A percentile compares a stretch with the other conserved stretches of the same genome.
Conservation (phyloP, 768 basidiomycete species). For the Tulasnella calospora region DNA sequence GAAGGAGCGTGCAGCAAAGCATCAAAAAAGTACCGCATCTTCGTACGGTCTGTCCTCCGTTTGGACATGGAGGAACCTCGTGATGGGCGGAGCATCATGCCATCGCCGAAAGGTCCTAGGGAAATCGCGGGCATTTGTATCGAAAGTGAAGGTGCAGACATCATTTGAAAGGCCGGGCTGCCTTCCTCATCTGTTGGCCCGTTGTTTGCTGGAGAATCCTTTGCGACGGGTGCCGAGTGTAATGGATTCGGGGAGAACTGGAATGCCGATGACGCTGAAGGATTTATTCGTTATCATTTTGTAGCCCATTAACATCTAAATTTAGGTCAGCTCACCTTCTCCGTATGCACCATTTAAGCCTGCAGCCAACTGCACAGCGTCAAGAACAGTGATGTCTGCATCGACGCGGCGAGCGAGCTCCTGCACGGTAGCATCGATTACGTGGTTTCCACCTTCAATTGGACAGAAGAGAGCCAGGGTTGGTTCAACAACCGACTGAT, state of each 20-base stretch:
- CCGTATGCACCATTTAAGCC: constrained; percentile 87
- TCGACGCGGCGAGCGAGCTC: constrained; percentile 68
- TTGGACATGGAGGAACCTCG: not conserved
- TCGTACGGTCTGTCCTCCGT: not conserved
- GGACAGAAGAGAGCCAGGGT: constrained; percentile 85
- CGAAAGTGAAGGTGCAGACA: constrained; percentile 14
- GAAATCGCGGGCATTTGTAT: constrained; percentile 1
- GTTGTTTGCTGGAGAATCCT: not conserved
- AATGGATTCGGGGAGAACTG: constrained; percentile 70
- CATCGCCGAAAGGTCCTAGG: not conserved
- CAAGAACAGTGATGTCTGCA: constrained; percentile 79
- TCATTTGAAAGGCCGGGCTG: constrained; percentile 40
- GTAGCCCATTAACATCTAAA: constrained; percentile 32
- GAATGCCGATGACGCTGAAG: constrained; percentile 60
- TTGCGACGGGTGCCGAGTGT: constrained; percentile 49
- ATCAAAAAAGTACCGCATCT: constrained; percentile 64
- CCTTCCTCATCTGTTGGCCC: constrained; percentile 40
- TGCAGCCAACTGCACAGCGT: constrained; percentile 76
- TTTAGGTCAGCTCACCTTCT: constrained; percentile 29
- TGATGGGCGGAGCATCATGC: constrained; percentile 12
- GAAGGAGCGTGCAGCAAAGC: constrained; percentile 61
- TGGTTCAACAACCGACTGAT: constrained; percentile 58
- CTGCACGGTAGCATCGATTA: constrained; percentile 71
- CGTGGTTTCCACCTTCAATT: constrained; percentile 78
- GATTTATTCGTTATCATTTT: not conserved